phyloP scores from a whole-genome alignment of 306 rosid genomes.

The Cucurbita maxima region DNA sequence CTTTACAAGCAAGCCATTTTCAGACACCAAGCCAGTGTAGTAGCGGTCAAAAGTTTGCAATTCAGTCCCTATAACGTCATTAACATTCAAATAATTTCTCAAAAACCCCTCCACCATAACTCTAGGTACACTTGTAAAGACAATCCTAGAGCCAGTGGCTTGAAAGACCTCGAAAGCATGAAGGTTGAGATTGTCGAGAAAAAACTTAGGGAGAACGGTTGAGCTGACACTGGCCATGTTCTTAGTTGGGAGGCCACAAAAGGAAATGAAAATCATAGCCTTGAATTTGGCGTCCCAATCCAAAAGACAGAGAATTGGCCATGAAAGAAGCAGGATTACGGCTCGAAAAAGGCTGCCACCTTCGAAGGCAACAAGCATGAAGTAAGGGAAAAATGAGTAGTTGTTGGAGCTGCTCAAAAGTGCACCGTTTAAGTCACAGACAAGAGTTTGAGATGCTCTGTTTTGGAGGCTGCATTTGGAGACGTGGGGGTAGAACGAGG shows the following conservation, averaged over 20 bases:
- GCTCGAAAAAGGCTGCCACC: constrained; percentile 71
- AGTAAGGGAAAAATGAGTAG: constrained; percentile 57
- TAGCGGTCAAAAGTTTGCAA: constrained; percentile 35
- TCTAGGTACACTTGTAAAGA: constrained; percentile 62
- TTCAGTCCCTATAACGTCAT: constrained; percentile 58
- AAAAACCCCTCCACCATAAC: constrained; percentile 72
- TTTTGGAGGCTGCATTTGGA: constrained; percentile 32
- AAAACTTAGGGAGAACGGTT: constrained; percentile 74
- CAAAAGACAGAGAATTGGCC: constrained; percentile 40
- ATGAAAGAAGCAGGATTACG: constrained; percentile 44
- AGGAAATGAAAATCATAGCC: constrained; percentile 55
- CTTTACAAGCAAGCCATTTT: constrained; percentile 43
- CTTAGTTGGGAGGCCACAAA: constrained; percentile 41
- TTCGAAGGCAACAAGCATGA: constrained; percentile 90
- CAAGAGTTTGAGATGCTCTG: constrained; percentile 33
- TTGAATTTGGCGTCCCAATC: constrained; percentile 33
- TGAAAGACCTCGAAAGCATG: constrained; percentile 40
- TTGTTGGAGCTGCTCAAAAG: constrained; percentile 22
- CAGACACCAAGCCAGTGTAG: constrained; percentile 49
- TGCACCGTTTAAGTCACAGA: constrained; percentile 40
- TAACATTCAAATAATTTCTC: constrained; percentile 48
- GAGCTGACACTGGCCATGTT: constrained; percentile 41
- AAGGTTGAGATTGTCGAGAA: constrained; percentile 53
- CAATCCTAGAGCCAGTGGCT: constrained; percentile 33
- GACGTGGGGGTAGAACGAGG: constrained; percentile 29